Conservation (phyloP, 2,329 filamentous ascomycete genomes). For the Calonectria ilicicola region DNA sequence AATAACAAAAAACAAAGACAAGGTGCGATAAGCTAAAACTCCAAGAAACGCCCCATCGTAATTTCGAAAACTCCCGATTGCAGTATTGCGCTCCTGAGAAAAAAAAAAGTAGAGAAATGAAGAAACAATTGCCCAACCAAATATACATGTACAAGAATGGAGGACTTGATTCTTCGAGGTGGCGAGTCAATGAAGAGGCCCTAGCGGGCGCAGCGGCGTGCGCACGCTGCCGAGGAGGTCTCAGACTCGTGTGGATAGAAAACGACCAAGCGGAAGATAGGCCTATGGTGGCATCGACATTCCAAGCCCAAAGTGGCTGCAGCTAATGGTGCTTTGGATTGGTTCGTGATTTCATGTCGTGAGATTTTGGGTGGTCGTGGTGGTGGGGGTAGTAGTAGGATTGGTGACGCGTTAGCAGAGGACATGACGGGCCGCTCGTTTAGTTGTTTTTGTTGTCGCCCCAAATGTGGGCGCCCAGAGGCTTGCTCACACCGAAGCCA, state of each 20-base stretch:
- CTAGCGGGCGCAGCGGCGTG: conserved; percentile 21
- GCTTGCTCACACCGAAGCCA: conserved; percentile 72
- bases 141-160: conserved; percentile 30
- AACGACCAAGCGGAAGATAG: conserved; percentile 11
- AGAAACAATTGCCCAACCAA: conserved; percentile 15
- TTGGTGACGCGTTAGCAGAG: conserved; percentile 5
- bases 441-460: conserved; percentile 46
- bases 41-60: conserved; percentile 46
- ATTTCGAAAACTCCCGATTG: conserved; percentile 35
- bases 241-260: conserved; percentile 31
- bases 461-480: conserved; percentile 71
- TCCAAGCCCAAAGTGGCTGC: neutral
- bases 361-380: neutral
- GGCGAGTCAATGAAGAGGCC: conserved; percentile 23
- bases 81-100: conserved; percentile 33
- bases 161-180: conserved; percentile 22
- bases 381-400: neutral
- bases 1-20: conserved; percentile 25
- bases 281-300: neutral
- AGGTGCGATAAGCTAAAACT: conserved; percentile 29
- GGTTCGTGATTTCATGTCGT: conserved; percentile 5
- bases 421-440: conserved; percentile 3
- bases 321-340: neutral
- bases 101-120: conserved; percentile 18
- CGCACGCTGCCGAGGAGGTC: conserved; percentile 22